A percentile compares a stretch with the other conserved stretches of the same genome.
These are phyloP conservation scores for Suillus clintonianus DNA, from an alignment of 768 basidiomycete genomes.

Conservation along the genomic window DNA sequence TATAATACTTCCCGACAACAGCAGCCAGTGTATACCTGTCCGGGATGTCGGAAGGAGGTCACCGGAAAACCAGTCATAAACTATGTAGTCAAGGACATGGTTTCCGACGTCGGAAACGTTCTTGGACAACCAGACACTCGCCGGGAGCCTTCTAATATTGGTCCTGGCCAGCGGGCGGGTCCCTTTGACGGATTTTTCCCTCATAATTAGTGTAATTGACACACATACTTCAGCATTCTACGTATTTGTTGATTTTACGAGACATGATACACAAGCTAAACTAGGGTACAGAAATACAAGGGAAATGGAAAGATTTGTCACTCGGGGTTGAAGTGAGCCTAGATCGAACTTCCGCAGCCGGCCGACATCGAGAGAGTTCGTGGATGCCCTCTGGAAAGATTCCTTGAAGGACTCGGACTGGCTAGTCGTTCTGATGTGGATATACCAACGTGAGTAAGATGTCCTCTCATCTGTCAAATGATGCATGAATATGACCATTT, in stretches of 20 bases:
- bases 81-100: conserved; percentile 60
- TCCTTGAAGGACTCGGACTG: no score
- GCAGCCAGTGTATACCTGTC: conserved; percentile 63
- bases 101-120: conserved; percentile 49
- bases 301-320: no score
- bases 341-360: no score
- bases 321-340: no score
- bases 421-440: no score
- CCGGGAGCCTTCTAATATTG: not conserved
- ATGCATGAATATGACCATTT: no score
- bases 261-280: conserved; percentile 3
- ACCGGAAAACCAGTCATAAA: conserved; percentile 55
- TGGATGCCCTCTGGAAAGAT: no score
- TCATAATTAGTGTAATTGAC: not conserved
- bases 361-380: no score
- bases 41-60: conserved; percentile 59
- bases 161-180: conserved; percentile 10
- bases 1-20: conserved; percentile 26
- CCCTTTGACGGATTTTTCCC: conserved; percentile 54
- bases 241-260: conserved; percentile 2
- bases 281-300: conserved; percentile 5
- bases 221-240: not conserved
- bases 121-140: conserved; percentile 49
- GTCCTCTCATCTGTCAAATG: no score
- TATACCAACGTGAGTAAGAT: no score